Conservation (phyloP, 768 basidiomycete genomes). For the Phaeolepiota aurea region DNA sequence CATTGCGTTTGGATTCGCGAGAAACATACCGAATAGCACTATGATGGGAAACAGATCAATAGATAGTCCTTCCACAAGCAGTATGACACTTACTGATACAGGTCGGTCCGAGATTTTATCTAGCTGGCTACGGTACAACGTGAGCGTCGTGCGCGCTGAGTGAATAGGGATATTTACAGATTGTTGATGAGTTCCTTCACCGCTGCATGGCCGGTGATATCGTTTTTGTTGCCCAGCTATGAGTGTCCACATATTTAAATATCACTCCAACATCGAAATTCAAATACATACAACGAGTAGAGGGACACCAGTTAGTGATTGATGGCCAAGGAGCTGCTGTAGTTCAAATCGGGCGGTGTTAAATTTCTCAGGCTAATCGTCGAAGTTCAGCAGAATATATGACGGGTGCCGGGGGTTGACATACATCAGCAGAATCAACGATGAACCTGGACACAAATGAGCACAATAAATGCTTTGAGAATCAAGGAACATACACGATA, state of each 20-base stretch:
- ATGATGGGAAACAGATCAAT: constrained; percentile 1
- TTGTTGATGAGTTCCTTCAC: constrained; percentile 80
- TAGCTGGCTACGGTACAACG: constrained; percentile 41
- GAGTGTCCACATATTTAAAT: background rate
- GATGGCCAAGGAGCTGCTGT: constrained; percentile 66
- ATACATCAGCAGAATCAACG: constrained; percentile 84
- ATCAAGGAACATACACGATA: constrained; percentile 55
- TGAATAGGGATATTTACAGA: constrained; percentile 38
- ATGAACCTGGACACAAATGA: constrained; percentile 55
- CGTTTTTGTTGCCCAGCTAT: constrained; percentile 91
- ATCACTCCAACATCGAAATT: background rate
- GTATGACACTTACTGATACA: constrained; percentile 62
- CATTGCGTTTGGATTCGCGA: background rate
- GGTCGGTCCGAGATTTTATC: constrained; percentile 74
- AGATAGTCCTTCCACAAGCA: constrained; percentile 2
- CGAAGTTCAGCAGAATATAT: background rate
- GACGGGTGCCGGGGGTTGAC: constrained; percentile 17
- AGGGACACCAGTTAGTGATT: constrained; percentile 62
- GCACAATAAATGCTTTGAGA: constrained; percentile 1
- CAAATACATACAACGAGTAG: constrained; percentile 62
- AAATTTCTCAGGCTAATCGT: constrained; percentile 66
- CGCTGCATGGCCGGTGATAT: constrained; percentile 63
- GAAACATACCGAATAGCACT: constrained; percentile 73
- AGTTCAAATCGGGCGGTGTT: constrained; percentile 79
- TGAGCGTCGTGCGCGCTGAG: background rate